These are phyloP conservation scores for Peronospora destructor DNA, from an alignment of 352 stramenopile species.

Conservation along the genomic window DNA sequence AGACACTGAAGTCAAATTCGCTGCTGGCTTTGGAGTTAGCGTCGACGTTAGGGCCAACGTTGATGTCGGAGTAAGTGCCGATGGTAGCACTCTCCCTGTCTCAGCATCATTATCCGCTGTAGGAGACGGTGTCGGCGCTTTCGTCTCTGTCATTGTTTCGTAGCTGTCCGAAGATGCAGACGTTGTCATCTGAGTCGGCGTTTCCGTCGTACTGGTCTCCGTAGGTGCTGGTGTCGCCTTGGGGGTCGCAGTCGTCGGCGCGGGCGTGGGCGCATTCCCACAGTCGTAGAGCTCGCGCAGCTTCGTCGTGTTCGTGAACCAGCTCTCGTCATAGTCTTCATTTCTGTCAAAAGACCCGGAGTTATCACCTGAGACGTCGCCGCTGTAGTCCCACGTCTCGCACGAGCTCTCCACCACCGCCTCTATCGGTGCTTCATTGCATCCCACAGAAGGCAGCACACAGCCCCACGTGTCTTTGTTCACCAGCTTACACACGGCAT, in stretches of 20 bases:
- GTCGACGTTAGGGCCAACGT: background rate
- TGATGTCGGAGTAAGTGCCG: background rate
- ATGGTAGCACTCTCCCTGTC: constrained; percentile 1
- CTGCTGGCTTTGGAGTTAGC: background rate
- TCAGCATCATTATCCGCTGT: background rate
- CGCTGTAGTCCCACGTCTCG: constrained; percentile 30
- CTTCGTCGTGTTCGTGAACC: constrained; percentile 26
- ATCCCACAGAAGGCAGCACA: constrained; percentile 36
- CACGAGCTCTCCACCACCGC: constrained; percentile 12
- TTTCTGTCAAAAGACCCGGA: constrained; percentile 20
- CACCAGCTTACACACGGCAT: constrained; percentile 32
- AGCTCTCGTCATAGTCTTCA: constrained; percentile 27
- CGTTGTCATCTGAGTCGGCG: constrained; percentile 4
- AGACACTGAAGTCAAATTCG: background rate
- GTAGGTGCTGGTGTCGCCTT: constrained; percentile 14
- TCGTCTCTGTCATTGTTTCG: constrained; percentile 5
- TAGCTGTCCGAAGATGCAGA: background rate
- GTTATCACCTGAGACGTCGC: constrained; percentile 16
- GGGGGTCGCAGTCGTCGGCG: constrained; percentile 17
- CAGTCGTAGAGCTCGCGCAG: constrained; percentile 26
- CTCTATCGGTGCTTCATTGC: constrained; percentile 4
- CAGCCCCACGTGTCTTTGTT: constrained; percentile 36
- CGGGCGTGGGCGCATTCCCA: constrained; percentile 20
- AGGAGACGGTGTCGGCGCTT: constrained; percentile 1
- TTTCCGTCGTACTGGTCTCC: constrained; percentile 2